phyloP scores from a whole-genome alignment of 768 basidiomycete species.

The Boletus rubroflammeus region DNA sequence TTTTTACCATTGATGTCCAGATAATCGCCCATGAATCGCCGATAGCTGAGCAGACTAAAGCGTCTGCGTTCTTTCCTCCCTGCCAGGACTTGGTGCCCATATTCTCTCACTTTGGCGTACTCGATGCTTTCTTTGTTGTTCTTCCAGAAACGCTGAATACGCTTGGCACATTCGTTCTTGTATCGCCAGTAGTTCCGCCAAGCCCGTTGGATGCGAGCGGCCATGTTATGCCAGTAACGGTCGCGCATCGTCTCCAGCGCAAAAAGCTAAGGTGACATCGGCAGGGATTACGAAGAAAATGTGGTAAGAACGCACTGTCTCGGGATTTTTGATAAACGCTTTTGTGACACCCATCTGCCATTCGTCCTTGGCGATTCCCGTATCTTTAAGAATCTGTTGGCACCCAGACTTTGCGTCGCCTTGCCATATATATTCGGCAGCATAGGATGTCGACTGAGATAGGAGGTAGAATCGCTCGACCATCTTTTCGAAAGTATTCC shows the following conservation, averaged over 20 bases:
- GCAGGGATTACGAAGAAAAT: not conserved
- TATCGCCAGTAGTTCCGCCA: conserved; percentile 96
- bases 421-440: conserved; percentile 97
- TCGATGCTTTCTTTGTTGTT: conserved; percentile 93
- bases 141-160: conserved; percentile 98
- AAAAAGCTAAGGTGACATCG: conserved; percentile 64
- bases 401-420: conserved; percentile 91
- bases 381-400: conserved; percentile 88
- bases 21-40: conserved; percentile 96
- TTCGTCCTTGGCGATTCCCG: conserved; percentile 93
- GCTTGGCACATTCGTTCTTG: conserved; percentile 89
- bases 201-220: conserved; percentile 90
- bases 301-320: conserved; percentile 61
- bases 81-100: conserved; percentile 89
- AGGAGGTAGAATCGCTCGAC: conserved; percentile 96
- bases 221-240: conserved; percentile 99
- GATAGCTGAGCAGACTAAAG: conserved; percentile 90
- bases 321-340: conserved; percentile 99
- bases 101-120: conserved; percentile 88
- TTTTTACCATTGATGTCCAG: conserved; percentile 83
- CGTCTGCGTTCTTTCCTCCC: conserved; percentile 90
- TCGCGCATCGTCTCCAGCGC: conserved; percentile 99
- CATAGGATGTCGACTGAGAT: conserved; percentile 93
- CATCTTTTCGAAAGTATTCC: conserved; percentile 99
- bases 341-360: conserved; percentile 99